A percentile compares a stretch with the other conserved stretches of the same genome.
phyloP scores from a whole-genome alignment of 306 rosid genomes.

The Sesbania bispinosa region DNA sequence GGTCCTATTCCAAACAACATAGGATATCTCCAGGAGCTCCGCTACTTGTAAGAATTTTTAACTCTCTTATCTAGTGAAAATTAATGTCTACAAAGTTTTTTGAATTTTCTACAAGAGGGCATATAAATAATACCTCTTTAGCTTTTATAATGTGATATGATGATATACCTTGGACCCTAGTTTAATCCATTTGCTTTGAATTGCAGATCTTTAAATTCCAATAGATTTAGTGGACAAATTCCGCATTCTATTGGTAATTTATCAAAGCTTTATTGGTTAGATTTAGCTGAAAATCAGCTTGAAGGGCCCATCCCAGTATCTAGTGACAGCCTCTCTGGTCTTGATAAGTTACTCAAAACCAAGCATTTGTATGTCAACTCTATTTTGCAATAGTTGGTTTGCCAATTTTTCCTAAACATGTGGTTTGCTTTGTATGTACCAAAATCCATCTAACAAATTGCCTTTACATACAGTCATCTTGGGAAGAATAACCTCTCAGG shows the following conservation, averaged over 20 bases:
- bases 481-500: constrained; percentile 49
- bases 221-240: constrained; percentile 28
- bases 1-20: too few relatives aligned
- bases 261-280: constrained; percentile 35
- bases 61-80: background rate
- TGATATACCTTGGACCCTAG: background rate
- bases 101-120: background rate
- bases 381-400: background rate
- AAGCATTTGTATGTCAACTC: constrained; percentile 35
- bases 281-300: constrained; percentile 36
- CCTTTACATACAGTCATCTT: constrained; percentile 45
- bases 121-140: background rate
- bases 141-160: background rate
- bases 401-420: background rate
- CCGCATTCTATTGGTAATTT: constrained; percentile 32
- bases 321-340: constrained; percentile 21
- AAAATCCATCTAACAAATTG: background rate
- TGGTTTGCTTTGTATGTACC: too few relatives aligned
- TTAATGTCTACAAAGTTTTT: too few relatives aligned
- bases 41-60: constrained; percentile 39
- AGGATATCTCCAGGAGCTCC: constrained; percentile 40
- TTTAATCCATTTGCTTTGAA: constrained; percentile 4
- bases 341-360: constrained; percentile 26
- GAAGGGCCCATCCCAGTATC: constrained; percentile 35
- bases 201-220: constrained; percentile 40